Evolutionary conservation across 78 protist genomes (phyloP).

Genomic region (Salpingoeca rosetta): DNA sequence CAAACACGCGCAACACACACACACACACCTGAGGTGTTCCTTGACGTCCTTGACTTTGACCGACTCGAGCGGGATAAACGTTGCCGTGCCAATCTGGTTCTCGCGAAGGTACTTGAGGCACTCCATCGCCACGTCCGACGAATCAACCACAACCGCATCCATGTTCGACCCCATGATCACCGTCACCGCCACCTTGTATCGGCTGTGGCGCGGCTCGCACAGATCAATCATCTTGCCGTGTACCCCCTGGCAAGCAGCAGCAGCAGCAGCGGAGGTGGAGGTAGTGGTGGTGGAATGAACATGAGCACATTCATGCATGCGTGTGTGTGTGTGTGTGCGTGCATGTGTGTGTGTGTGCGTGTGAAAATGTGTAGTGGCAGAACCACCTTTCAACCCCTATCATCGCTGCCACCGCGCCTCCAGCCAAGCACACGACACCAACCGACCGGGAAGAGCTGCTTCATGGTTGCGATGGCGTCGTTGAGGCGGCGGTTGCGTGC

Average conservation of each 20-base stretch:
- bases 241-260: too few species aligned
- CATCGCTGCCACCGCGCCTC: too few species aligned
- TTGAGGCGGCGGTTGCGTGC: conserved; percentile 31
- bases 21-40: conserved; percentile 44
- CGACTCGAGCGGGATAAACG: conserved; percentile 82
- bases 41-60: conserved; percentile 33
- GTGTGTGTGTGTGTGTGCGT: too few species aligned
- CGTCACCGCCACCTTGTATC: conserved; percentile 70
- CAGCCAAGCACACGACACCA: neutral
- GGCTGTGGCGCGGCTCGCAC: conserved; percentile 48
- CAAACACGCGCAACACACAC: too few species aligned
- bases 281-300: too few species aligned
- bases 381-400: too few species aligned
- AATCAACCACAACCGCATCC: conserved; percentile 90
- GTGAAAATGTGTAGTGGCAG: too few species aligned
- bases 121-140: conserved; percentile 51
- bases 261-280: too few species aligned
- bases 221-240: conserved; percentile 73
- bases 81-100: conserved; percentile 53
- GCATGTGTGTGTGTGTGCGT: too few species aligned
- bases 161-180: conserved; percentile 79
- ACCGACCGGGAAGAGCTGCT: conserved; percentile 36
- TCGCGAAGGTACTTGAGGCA: conserved; percentile 80
- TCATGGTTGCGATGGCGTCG: conserved; percentile 38
- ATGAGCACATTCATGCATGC: too few species aligned